Conservation (phyloP, 164 flowering plant species). For the Hamamelis virginiana region DNA sequence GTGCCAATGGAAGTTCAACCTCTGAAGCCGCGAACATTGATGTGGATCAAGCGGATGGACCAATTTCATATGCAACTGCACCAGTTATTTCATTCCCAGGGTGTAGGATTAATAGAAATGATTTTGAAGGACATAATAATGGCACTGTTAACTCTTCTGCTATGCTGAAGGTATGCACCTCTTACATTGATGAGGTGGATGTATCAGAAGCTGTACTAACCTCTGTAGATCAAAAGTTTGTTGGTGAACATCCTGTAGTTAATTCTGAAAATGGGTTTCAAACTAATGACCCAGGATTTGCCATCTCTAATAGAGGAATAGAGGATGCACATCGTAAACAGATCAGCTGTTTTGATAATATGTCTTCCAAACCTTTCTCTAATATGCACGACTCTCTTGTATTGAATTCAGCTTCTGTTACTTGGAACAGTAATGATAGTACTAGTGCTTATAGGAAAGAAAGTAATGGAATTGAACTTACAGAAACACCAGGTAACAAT, state of each 20-base stretch:
- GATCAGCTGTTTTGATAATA: slow-evolving; percentile 17
- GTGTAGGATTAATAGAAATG: slow-evolving; percentile 2
- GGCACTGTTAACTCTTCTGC: slow-evolving; percentile 9
- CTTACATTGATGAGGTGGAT: slow-evolving; percentile 18
- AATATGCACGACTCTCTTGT: slow-evolving; percentile 12
- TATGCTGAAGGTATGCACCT: slow-evolving; percentile 7
- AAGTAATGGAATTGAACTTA: slow-evolving; percentile 3
- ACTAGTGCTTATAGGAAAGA: slow-evolving; percentile 11
- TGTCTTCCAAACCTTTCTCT: slow-evolving; percentile 14
- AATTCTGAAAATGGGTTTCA: slow-evolving; percentile 11
- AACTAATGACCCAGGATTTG: neutral
- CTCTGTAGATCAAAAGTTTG: slow-evolving; percentile 16
- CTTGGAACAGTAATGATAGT: slow-evolving; percentile 34
- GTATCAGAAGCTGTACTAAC: slow-evolving; percentile 15
- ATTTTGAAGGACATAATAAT: slow-evolving; percentile 8
- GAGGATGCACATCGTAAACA: slow-evolving; percentile 10
- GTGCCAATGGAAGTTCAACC: slow-evolving; percentile 17
- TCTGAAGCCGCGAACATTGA: slow-evolving; percentile 25
- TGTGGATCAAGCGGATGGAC: slow-evolving; percentile 17
- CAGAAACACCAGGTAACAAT: slow-evolving; percentile 13
- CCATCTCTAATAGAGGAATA: slow-evolving; percentile 12
- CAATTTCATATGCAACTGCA: slow-evolving; percentile 18
- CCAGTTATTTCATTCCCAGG: slow-evolving; percentile 15
- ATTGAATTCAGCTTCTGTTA: slow-evolving; percentile 29
- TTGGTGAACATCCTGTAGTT: slow-evolving; percentile 9